Conservation (phyloP, 371 early-diverging fungal genomes). For the Mucor mucedo region DNA sequence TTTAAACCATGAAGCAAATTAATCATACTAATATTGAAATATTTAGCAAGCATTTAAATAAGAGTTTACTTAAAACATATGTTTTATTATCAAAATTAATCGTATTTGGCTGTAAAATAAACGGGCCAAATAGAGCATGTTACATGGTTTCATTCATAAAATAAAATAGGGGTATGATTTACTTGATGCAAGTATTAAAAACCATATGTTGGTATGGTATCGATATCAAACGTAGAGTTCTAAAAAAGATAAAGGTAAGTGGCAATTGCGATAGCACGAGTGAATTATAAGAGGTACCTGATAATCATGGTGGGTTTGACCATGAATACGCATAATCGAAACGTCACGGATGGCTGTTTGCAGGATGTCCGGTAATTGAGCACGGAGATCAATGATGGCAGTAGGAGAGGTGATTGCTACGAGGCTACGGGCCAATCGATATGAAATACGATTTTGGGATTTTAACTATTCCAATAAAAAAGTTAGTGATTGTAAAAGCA, state of each 20-base stretch:
- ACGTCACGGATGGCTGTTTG: constrained; percentile 10
- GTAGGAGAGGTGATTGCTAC: constrained; percentile 10
- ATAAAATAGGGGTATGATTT: not conserved
- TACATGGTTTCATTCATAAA: not conserved
- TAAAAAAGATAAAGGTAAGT: not conserved
- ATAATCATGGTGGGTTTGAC: constrained; percentile 2
- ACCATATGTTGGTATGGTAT: constrained; percentile 3
- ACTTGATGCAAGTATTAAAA: not conserved
- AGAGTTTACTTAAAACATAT: too few species aligned
- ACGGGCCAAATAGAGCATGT: too few species aligned
- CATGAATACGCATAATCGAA: constrained; percentile 17
- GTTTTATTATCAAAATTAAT: too few species aligned
- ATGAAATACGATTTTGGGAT: constrained; percentile 7
- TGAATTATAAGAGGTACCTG: not conserved
- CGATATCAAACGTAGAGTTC: constrained; percentile 5
- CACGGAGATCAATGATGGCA: not conserved
- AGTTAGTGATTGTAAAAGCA: not conserved
- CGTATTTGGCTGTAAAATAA: too few species aligned
- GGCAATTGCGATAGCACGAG: not conserved
- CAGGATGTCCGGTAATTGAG: constrained; percentile 16
- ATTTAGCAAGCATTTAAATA: too few species aligned
- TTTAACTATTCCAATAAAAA: constrained; percentile 2
- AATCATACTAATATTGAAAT: too few species aligned
- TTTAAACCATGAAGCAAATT: too few species aligned
- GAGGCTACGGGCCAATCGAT: constrained; percentile 10